Base-by-base conservation (phyloP, 2,329 filamentous ascomycete genomes). In the Cladophialophora immunda region DNA sequence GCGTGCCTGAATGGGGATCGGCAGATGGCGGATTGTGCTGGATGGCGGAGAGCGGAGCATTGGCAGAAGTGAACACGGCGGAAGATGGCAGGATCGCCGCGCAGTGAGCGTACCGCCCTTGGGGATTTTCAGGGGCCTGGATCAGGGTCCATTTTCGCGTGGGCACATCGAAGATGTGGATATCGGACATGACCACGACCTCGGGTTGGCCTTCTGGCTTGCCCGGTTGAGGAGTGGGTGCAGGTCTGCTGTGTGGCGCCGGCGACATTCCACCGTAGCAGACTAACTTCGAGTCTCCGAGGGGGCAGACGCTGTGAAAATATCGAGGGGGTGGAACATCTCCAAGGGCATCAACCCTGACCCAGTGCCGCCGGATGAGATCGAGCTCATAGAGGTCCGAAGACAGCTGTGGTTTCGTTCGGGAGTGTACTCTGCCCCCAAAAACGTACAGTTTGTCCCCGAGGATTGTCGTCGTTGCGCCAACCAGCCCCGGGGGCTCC, bases 191-290 rank as follows among this genome's bases (percentile, higher is more conserved):
- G 64, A 98, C 95, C 1, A 93, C 90, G 4, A 98, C 92, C 75
- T 97, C 94, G 41, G 93, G 89, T 73, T 93, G 91, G 62, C 88
- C 83, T 69, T 94, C 91, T 45, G 71, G 70, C 66, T 84, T 81
- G 11, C 83, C 82, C n/a, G 70, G 63, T 2, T 84, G 78, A 53
- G 85, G 82, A 64, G 81, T 80, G 50, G 53, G 29, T 3, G 57
- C 32, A 53, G 62, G 59, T 53, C 64, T 62, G 59, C 30, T 58
- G 22, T 68, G 69, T 8, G 64, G 25, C 11, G 89, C 87, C 0
- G 94, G 94, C 9, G 94, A 97, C 95, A 99, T 99, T 73, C 95
- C 95, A 65, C 95, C 95, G 78, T 98, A 99, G 79, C 94, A 98
- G 3, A 99, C 94, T 78, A 99, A 85, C 79, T 98, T 99, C 2